phyloP scores from a whole-genome alignment of 139 green algal species.

The Eudorina sp. region DNA sequence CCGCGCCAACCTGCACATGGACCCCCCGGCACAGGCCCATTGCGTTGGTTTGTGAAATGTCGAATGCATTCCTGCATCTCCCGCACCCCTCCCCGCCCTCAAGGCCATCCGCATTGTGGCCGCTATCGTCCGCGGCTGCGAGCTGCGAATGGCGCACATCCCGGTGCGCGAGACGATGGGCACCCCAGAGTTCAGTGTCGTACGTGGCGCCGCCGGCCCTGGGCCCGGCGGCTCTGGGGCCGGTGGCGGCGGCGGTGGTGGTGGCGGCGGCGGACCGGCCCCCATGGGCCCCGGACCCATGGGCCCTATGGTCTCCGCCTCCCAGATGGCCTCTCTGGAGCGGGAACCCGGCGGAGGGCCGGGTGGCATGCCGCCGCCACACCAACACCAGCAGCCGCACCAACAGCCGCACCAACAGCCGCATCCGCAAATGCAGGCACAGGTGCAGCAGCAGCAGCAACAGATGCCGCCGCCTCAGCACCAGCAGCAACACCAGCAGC shows the following conservation, averaged over 20 bases:
- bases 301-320: background rate
- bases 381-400: conserved; percentile 10
- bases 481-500: background rate
- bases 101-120: conserved; percentile 35
- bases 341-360: no score
- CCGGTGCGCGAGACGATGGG: background rate
- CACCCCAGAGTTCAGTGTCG: background rate
- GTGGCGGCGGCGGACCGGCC: background rate
- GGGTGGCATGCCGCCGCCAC: no score
- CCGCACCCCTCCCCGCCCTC: no score
- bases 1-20: no score
- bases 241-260: background rate
- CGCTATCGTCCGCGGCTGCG: conserved; percentile 4
- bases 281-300: background rate
- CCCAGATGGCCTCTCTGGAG: no score
- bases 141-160: conserved; percentile 9
- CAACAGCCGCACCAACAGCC: no score
- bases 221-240: background rate
- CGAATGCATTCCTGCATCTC: no score
- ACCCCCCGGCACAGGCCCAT: no score
- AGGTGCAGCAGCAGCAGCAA: background rate
- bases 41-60: no score
- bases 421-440: no score
- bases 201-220: background rate
- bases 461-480: background rate